Evolutionary conservation across 2,329 filamentous ascomycete genomes (phyloP), one percentile per base, ranked within the genome.

Genomic region (Phaeosphaeriaceae sp.): DNA sequence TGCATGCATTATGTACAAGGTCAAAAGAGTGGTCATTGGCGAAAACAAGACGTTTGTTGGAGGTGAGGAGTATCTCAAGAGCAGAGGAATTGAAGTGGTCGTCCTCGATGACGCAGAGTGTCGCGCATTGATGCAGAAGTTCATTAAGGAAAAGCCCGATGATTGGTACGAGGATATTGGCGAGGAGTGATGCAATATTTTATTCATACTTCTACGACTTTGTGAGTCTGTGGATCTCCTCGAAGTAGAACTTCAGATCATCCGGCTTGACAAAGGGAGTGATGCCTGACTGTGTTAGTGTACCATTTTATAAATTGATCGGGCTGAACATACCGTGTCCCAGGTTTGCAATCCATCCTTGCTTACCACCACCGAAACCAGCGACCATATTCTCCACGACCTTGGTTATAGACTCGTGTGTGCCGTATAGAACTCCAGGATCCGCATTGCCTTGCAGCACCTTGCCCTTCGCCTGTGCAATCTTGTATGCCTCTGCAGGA

Each of bases 331-430:
- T 85, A 91, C 95, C 95, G 75, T 99, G 95, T 9, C 95, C 95
- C 61, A 99, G 84, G 76, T 99, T 99, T 48, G 91, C 92, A 68
- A 99, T 98, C 94, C 95, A 99, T 42, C 94, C 92, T 77, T 93
- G 88, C 79, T 93, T 94, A 54, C 90, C 90, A 61, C 89, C 88
- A 59, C 85, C 84, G 73, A 98, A 99, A 0, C 94, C 94, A 61
- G 88, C 82, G 1, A 96, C 92, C 91, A 97, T 97, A 48, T 89
- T 84, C 78, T 94, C 85, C 7, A 97, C 93, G 0, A 89, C 90
- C 64, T 85, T 83, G 3, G 92, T 95, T 66, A 99, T 98, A 46
- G 89, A 87, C 62, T 89, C 88, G 63, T 86, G 88, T 7, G 90
- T 89, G 42, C 95, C 95, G 73, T 99, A 99, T 48, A 99, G 79